Evolutionary conservation across 352 stramenopile genomes (phyloP).

Genomic region (Thalassiosira pacifica): DNA sequence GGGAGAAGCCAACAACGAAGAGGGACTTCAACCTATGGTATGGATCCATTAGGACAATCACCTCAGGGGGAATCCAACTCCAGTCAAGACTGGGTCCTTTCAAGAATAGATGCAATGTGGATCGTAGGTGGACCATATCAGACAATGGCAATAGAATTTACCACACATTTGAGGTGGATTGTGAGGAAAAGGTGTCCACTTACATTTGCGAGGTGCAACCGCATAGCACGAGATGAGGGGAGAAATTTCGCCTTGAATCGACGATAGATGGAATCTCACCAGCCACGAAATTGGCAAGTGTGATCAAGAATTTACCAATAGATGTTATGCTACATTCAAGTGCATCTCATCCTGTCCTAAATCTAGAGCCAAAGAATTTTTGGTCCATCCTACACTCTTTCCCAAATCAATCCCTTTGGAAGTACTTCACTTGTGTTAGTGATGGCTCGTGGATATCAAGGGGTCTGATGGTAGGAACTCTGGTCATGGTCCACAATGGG

Average conservation of each 20-base stretch:
- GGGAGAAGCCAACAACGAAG: background rate
- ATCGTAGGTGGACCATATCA: background rate
- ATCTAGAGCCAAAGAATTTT: background rate
- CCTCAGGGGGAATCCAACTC: background rate
- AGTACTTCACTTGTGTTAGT: background rate
- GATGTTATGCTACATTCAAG: background rate
- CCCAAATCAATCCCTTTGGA: background rate
- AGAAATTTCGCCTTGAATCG: background rate
- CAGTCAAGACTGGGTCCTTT: background rate
- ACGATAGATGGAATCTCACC: background rate
- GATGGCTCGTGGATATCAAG: conserved; percentile 8
- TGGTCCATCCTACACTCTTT: background rate
- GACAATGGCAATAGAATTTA: no score
- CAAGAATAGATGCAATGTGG: background rate
- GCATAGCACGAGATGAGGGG: background rate
- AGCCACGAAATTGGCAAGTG: no score
- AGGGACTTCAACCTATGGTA: background rate
- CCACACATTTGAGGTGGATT: no score
- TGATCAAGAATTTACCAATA: no score
- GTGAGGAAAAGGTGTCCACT: background rate
- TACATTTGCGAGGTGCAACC: background rate
- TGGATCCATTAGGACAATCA: background rate
- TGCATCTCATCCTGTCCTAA: background rate
- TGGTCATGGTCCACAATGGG: conserved; percentile 21
- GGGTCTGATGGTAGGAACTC: background rate